Conservation (phyloP, 345 rosid genomes). For the Gossypium rotundifolium region DNA sequence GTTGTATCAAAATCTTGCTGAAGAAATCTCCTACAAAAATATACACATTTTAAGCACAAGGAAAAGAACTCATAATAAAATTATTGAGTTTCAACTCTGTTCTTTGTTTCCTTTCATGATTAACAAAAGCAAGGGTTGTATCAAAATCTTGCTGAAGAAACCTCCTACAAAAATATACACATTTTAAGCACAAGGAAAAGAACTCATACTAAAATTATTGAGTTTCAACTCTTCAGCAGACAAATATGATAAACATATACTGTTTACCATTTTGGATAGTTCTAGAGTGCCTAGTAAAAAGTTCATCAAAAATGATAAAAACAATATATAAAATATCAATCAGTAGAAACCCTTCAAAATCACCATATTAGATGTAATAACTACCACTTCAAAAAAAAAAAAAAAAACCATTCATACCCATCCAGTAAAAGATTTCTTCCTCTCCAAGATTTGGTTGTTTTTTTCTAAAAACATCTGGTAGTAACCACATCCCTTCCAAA, state of each 20-base stretch:
- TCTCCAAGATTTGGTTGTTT: neutral
- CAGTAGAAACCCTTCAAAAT: neutral
- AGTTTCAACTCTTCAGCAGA: neutral
- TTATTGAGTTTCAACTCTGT: conserved; percentile 30
- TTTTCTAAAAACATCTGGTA: neutral
- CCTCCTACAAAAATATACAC: conserved; percentile 46
- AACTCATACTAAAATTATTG: neutral
- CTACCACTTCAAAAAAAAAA: neutral
- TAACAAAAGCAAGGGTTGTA: conserved; percentile 75
- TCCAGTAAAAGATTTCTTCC: neutral
- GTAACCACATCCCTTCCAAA: neutral
- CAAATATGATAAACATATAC: neutral
- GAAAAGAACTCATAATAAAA: neutral
- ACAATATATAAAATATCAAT: neutral
- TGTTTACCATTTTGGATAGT: neutral
- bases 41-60: neutral
- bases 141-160: conserved; percentile 91
- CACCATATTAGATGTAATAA: conserved; percentile 2
- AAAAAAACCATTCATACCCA: neutral
- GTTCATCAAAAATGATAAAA: neutral
- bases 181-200: neutral
- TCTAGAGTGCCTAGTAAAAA: neutral
- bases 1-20: conserved; percentile 92
- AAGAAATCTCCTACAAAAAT: conserved; percentile 69
- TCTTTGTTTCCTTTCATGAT: conserved; percentile 89